A percentile compares a stretch with the other conserved stretches of the same genome.
Evolutionary conservation across 2,329 filamentous ascomycete genomes (phyloP).

Genomic region (Aspergillus tubingensis): DNA sequence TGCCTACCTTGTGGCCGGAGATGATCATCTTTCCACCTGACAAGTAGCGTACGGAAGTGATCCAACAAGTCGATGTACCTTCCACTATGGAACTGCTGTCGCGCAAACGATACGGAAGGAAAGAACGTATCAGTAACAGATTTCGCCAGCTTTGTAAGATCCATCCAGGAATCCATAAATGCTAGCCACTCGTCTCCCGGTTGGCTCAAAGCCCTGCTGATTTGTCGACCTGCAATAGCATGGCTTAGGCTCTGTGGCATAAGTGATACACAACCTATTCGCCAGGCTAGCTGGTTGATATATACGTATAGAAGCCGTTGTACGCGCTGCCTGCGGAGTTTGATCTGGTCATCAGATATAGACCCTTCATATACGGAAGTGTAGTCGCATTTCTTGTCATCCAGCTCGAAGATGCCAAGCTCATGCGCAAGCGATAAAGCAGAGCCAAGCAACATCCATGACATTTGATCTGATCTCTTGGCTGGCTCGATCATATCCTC

Average conservation of each 20-base stretch:
- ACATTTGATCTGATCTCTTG: conserved; percentile 59
- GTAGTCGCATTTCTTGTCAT: conserved; percentile 34
- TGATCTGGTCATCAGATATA: conserved; percentile 33
- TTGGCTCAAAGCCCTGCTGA: conserved; percentile 38
- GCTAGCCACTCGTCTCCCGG: conserved; percentile 52
- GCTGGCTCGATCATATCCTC: conserved; percentile 58
- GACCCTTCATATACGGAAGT: conserved; percentile 26
- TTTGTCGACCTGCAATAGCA: conserved; percentile 33
- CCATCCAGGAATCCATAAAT: conserved; percentile 57
- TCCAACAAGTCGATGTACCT: conserved; percentile 54
- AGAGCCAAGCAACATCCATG: conserved; percentile 61
- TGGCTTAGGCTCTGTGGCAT: conserved; percentile 49
- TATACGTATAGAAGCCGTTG: conserved; percentile 49
- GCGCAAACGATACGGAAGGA: conserved; percentile 41
- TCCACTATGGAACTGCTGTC: conserved; percentile 46
- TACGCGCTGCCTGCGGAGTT: conserved; percentile 38
- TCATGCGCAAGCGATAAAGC: conserved; percentile 57
- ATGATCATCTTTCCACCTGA: conserved; percentile 41
- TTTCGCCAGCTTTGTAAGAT: conserved; percentile 50
- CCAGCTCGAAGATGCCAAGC: conserved; percentile 53
- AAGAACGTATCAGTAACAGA: conserved; percentile 58
- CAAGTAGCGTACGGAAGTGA: conserved; percentile 41
- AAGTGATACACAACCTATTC: conserved; percentile 54
- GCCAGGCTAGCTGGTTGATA: conserved; percentile 54
- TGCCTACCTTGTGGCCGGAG: conserved; percentile 32